Evolutionary conservation across 768 basidiomycete genomes (phyloP).

Genomic region (Megacollybia marginata): DNA sequence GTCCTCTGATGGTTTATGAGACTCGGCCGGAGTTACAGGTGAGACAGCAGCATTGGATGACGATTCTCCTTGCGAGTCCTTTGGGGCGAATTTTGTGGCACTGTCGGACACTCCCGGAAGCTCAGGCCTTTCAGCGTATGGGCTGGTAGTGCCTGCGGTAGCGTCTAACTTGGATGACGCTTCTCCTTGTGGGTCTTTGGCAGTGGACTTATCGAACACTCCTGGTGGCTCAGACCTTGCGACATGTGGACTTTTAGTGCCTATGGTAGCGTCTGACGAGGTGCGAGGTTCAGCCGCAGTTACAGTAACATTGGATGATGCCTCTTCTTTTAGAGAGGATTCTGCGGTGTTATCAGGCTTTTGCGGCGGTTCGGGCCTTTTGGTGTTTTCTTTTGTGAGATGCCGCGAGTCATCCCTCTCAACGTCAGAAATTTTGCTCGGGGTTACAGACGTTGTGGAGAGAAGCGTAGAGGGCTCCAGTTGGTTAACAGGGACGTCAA

Average conservation of each 20-base stretch:
- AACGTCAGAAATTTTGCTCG: too few relatives aligned
- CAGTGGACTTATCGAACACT: not conserved
- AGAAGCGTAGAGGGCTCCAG: too few relatives aligned
- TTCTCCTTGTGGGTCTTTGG: not conserved
- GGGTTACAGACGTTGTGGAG: too few relatives aligned
- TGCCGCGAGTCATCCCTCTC: too few relatives aligned
- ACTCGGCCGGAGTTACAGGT: not conserved
- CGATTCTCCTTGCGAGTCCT: not conserved
- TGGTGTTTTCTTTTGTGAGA: not conserved
- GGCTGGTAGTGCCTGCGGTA: not conserved
- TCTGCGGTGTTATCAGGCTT: not conserved
- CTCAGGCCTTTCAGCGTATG: not conserved
- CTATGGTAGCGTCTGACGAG: not conserved
- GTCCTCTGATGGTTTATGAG: not conserved
- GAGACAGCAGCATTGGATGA: not conserved
- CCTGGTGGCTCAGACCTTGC: not conserved
- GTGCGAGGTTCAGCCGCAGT: not conserved
- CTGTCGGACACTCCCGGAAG: not conserved
- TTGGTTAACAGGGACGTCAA: too few relatives aligned
- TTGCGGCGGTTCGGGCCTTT: not conserved
- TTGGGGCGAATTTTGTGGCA: not conserved
- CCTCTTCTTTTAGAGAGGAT: not conserved
- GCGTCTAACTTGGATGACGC: not conserved
- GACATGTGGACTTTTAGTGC: not conserved
- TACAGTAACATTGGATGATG: not conserved